Evolutionary conservation across 805 yeast genomes (phyloP).

Genomic region (Nakazawaea laoshanensis): DNA sequence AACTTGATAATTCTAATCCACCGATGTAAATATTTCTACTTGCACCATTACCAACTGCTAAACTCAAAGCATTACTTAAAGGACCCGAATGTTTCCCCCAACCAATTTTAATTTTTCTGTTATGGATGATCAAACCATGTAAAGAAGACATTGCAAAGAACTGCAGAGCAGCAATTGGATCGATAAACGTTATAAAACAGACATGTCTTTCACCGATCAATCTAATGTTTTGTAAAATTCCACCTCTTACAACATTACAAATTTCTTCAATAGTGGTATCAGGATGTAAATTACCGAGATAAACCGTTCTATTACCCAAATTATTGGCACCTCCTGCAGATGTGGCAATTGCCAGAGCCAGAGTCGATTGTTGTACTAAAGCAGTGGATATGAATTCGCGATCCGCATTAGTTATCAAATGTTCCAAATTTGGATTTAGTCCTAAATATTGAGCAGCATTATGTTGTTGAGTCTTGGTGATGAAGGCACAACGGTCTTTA

Average conservation of each 20-base stretch:
- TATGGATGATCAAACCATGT: conserved; percentile 82
- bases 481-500: conserved; percentile 90
- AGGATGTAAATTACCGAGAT: conserved; percentile 83
- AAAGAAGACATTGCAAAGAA: conserved; percentile 90
- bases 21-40: conserved; percentile 91
- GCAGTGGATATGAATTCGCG: conserved; percentile 61
- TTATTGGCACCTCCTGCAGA: conserved; percentile 91
- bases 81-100: conserved; percentile 99
- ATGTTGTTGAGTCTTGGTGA: conserved; percentile 92
- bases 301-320: conserved; percentile 89
- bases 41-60: conserved; percentile 92
- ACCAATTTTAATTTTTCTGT: conserved; percentile 82
- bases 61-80: conserved; percentile 72
- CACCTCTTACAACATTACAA: conserved; percentile 95
- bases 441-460: conserved; percentile 95
- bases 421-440: conserved; percentile 82
- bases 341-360: conserved; percentile 96
- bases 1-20: conserved; percentile 22
- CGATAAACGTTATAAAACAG: conserved; percentile 91
- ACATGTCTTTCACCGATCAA: conserved; percentile 80
- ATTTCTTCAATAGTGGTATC: conserved; percentile 86
- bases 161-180: conserved; percentile 96
- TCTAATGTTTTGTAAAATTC: conserved; percentile 77
- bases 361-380: conserved; percentile 87
- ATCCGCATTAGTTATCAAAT: conserved; percentile 51